phyloP scores from a whole-genome alignment of 805 yeast species.

The Sungouiozyma intestinalis region DNA sequence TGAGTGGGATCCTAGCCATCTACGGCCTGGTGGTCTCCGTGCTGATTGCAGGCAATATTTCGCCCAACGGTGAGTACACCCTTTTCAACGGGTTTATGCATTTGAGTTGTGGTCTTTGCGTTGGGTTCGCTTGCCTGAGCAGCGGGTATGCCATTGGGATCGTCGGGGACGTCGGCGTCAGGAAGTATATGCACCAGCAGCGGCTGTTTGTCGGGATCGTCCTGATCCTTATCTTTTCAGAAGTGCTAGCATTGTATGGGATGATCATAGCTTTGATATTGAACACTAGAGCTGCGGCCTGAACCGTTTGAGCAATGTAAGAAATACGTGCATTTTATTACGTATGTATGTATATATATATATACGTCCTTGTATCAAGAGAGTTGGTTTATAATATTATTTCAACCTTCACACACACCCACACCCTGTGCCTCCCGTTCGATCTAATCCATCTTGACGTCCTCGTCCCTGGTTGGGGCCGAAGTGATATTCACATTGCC shows the following conservation, averaged over 20 bases:
- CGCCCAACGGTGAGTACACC: slow-evolving; percentile 71
- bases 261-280: slow-evolving; percentile 90
- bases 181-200: slow-evolving; percentile 81
- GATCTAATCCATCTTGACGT: not conserved
- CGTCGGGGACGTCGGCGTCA: slow-evolving; percentile 88
- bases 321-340: not conserved
- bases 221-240: slow-evolving; percentile 80
- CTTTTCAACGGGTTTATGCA: slow-evolving; percentile 97
- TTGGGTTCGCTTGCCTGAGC: slow-evolving; percentile 92
- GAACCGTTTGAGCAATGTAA: not conserved
- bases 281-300: slow-evolving; percentile 75
- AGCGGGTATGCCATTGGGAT: slow-evolving; percentile 95
- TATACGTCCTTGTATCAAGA: not conserved
- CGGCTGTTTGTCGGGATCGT: slow-evolving; percentile 84
- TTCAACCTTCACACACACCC: too few species aligned
- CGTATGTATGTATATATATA: slow-evolving; percentile 1
- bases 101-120: slow-evolving; percentile 88
- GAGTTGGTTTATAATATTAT: not conserved
- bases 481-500: slow-evolving; percentile 58
- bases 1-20: slow-evolving; percentile 95
- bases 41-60: slow-evolving; percentile 80
- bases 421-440: too few species aligned
- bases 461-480: slow-evolving; percentile 4
- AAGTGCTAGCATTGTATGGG: slow-evolving; percentile 83
- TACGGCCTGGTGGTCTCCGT: slow-evolving; percentile 96